Conservation (phyloP, 306 rosid genomes). For the Cucurbita argyrosperma region DNA sequence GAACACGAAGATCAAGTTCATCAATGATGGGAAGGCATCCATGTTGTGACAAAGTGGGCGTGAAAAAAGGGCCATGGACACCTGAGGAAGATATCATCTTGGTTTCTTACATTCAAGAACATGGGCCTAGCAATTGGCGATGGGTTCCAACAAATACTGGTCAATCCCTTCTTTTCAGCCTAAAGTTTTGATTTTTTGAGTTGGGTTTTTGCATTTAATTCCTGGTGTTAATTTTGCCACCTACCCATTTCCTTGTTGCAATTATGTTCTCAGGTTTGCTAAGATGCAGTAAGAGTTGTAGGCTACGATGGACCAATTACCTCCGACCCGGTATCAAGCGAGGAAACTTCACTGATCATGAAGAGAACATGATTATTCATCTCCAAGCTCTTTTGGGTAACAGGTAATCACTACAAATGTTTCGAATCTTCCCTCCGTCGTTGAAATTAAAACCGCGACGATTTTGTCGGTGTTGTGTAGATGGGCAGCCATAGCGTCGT, state of each 20-base stretch:
- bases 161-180: neutral
- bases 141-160: conserved; percentile 50
- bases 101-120: conserved; percentile 59
- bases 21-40: conserved; percentile 49
- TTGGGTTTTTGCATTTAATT: conserved; percentile 7
- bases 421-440: too few relatives aligned
- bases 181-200: neutral
- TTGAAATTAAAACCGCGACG: neutral
- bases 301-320: conserved; percentile 62
- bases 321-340: conserved; percentile 63
- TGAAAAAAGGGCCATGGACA: conserved; percentile 70
- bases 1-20: neutral
- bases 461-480: conserved; percentile 7
- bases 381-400: conserved; percentile 68
- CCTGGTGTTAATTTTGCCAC: neutral
- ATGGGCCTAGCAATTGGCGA: conserved; percentile 63
- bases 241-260: neutral
- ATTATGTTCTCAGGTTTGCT: conserved; percentile 20
- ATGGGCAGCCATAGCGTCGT: conserved; percentile 73
- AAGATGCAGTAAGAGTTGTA: conserved; percentile 63
- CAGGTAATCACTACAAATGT: conserved; percentile 12
- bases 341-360: conserved; percentile 53
- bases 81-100: conserved; percentile 56
- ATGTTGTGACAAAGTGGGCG: conserved; percentile 45
- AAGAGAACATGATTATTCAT: conserved; percentile 54